Evolutionary conservation across 2,329 filamentous ascomycete genomes (phyloP).

Genomic region (Lojkania enalia): DNA sequence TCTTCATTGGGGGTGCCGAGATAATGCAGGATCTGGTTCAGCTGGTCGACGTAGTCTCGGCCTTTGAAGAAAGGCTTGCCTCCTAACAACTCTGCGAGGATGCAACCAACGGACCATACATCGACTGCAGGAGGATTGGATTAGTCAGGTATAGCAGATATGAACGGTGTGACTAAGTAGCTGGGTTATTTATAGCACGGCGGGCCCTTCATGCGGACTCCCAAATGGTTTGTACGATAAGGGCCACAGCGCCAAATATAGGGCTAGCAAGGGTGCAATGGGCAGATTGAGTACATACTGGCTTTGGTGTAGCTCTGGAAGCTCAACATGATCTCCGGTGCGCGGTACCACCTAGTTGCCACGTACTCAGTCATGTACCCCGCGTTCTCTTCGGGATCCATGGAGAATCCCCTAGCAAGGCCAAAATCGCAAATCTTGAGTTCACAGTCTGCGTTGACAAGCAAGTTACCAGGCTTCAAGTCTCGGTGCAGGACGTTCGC

Average conservation of each 20-base stretch:
- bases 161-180: constrained; percentile 10
- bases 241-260: neutral
- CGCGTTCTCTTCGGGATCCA: constrained; percentile 96
- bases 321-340: constrained; percentile 98
- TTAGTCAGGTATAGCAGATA: constrained; percentile 23
- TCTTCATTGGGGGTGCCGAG: constrained; percentile 96
- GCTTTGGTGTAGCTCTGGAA: constrained; percentile 99
- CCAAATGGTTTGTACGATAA: neutral
- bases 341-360: constrained; percentile 97
- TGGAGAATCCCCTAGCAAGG: constrained; percentile 91
- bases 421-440: constrained; percentile 99
- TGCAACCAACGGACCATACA: constrained; percentile 98
- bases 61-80: constrained; percentile 99
- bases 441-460: constrained; percentile 99
- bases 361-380: constrained; percentile 99
- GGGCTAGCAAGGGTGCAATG: neutral
- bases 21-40: constrained; percentile 98
- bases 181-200: constrained; percentile 7
- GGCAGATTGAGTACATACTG: constrained; percentile 65
- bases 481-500: constrained; percentile 97
- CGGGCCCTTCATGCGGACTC: too few relatives aligned
- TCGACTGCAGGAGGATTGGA: constrained; percentile 69
- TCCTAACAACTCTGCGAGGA: constrained; percentile 91
- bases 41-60: constrained; percentile 97
- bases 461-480: constrained; percentile 92